These are phyloP conservation scores for Myxozyma nipponensis DNA, from an alignment of 805 yeast species.

Conservation along the genomic window DNA sequence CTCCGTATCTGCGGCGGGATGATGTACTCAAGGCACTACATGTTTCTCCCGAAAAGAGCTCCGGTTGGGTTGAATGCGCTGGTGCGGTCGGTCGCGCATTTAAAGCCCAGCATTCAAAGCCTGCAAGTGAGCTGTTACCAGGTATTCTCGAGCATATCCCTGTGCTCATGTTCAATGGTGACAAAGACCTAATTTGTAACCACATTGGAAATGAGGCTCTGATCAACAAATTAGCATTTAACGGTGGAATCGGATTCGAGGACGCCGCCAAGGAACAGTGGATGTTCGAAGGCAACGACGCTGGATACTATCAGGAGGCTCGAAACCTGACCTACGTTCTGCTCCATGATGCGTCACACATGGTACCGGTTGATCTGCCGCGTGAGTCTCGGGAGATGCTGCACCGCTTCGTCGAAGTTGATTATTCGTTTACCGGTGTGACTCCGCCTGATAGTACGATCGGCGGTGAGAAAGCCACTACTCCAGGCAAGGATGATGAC, in stretches of 20 bases:
- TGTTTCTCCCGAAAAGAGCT: constrained; percentile 38
- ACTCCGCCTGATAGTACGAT: constrained; percentile 13
- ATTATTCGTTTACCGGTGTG: constrained; percentile 13
- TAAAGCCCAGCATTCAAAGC: constrained; percentile 50
- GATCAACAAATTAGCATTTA: constrained; percentile 62
- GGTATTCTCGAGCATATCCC: constrained; percentile 54
- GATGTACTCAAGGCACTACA: constrained; percentile 53
- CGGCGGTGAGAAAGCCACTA: constrained; percentile 6
- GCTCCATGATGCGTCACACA: constrained; percentile 77
- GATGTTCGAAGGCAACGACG: constrained; percentile 41
- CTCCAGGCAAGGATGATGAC: constrained; percentile 5
- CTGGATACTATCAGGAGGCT: constrained; percentile 51
- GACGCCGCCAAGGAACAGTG: constrained; percentile 41
- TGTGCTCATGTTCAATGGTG: constrained; percentile 78
- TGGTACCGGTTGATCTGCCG: constrained; percentile 87
- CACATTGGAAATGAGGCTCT: constrained; percentile 66
- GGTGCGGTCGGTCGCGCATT: constrained; percentile 52
- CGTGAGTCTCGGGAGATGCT: constrained; percentile 65
- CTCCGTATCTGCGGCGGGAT: constrained; percentile 47
- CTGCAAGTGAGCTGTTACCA: constrained; percentile 67
- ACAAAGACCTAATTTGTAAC: constrained; percentile 85
- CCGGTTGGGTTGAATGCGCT: constrained; percentile 78
- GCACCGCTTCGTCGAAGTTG: constrained; percentile 41
- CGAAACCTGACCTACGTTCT: constrained; percentile 73
- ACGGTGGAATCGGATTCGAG: constrained; percentile 43